Percentiles rank a stretch among this genome's conserved stretches.
Conservation (phyloP, 2,329 filamentous ascomycete genomes). For the Arthrobotrys iridis region DNA sequence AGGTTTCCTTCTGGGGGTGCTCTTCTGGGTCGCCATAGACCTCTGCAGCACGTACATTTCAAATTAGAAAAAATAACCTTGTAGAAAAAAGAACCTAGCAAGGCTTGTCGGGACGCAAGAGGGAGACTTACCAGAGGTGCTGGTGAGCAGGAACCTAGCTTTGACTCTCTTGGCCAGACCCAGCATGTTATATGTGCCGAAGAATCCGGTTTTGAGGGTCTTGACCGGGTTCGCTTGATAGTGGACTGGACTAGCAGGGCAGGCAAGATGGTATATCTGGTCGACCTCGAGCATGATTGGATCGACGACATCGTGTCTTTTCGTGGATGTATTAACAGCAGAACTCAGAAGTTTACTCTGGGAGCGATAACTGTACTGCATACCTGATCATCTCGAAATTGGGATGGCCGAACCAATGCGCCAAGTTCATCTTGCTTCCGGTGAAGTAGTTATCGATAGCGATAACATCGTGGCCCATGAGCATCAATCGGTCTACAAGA, state of each 20-base stretch:
- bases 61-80: background rate
- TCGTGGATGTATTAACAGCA: background rate
- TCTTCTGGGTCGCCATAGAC: conserved; percentile 60
- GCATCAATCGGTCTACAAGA: conserved; percentile 58
- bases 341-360: background rate
- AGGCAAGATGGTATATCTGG: conserved; percentile 60
- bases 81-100: background rate
- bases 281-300: conserved; percentile 58
- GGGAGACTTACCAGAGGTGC: conserved; percentile 58
- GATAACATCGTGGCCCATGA: conserved; percentile 58
- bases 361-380: background rate
- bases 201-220: conserved; percentile 59
- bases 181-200: conserved; percentile 60
- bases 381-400: conserved; percentile 59
- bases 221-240: conserved; percentile 60
- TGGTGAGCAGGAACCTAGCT: conserved; percentile 59
- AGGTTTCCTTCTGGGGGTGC: conserved; percentile 60
- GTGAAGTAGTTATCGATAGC: conserved; percentile 59
- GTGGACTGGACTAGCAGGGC: conserved; percentile 60
- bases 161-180: conserved; percentile 59
- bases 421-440: conserved; percentile 57
- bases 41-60: conserved; percentile 42
- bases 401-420: conserved; percentile 58
- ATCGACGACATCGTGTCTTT: conserved; percentile 59
- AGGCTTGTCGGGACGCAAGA: too few species aligned